A percentile compares a stretch with the other conserved stretches of the same genome.
phyloP scores from a whole-genome alignment of 78 protist species.

The Dictyostelium intermedium region DNA sequence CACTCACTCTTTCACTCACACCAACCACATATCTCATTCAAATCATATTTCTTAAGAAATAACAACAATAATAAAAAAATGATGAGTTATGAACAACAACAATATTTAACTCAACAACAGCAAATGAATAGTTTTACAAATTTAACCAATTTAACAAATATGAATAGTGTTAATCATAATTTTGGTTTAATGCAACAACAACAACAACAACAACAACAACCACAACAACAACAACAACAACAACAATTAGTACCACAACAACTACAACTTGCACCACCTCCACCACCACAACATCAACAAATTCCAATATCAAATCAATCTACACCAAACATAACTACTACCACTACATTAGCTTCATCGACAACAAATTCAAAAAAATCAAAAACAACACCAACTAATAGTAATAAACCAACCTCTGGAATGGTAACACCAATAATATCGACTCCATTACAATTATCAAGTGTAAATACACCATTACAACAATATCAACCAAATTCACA shows the following conservation, averaged over 20 bases:
- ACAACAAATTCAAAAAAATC: neutral
- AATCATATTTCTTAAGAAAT: neutral
- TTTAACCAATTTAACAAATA: constrained; percentile 12
- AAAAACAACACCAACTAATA: neutral
- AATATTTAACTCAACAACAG: neutral
- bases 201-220: neutral
- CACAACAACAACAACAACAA: neutral
- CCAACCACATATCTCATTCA: neutral
- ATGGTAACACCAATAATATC: neutral
- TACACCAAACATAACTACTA: neutral
- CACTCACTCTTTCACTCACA: neutral
- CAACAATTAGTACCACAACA: constrained; percentile 1
- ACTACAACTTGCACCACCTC: neutral
- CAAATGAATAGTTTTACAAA: constrained; percentile 7
- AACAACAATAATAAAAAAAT: neutral
- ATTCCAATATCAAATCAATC: neutral
- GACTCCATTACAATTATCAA: constrained; percentile 12
- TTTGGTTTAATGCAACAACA: neutral
- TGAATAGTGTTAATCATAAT: neutral
- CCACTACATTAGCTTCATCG: neutral
- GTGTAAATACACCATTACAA: constrained; percentile 3
- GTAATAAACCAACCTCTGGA: neutral
- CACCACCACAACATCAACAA: neutral
- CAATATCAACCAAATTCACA: constrained; percentile 3
- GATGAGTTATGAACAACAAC: constrained; percentile 3